A percentile compares a stretch with the other conserved stretches of the same genome.
phyloP scores from a whole-genome alignment of 306 rosid genomes.

The Herpetospermum pedunculosum region DNA sequence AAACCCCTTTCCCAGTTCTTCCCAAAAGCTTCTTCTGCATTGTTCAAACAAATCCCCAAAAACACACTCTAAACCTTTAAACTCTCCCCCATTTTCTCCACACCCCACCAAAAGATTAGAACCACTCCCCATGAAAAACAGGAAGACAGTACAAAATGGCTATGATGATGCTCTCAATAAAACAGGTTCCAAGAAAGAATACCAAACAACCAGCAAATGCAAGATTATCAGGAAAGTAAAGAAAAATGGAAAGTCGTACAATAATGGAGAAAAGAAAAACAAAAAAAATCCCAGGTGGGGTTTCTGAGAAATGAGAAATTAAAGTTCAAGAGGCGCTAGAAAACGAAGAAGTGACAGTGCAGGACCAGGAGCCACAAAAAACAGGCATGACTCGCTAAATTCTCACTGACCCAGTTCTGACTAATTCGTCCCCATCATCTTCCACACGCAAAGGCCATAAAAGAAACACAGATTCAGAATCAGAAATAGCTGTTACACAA shows the following conservation, averaged over 20 bases:
- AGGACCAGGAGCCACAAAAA: slow-evolving; percentile 9
- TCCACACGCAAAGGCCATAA: slow-evolving; percentile 12
- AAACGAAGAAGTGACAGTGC: slow-evolving; percentile 23
- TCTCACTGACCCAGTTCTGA: not conserved
- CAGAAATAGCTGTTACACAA: not conserved
- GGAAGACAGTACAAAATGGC: not conserved
- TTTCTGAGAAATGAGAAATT: not conserved
- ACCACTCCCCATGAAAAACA: not conserved
- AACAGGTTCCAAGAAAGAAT: not conserved
- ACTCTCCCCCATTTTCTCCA: slow-evolving; percentile 1
- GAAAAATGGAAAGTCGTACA: slow-evolving; percentile 2
- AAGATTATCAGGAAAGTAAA: not conserved
- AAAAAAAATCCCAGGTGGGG: not conserved
- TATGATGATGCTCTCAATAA: not conserved
- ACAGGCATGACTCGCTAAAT: not conserved
- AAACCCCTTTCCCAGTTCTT: not conserved
- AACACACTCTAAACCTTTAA: not conserved
- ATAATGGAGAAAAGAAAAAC: not conserved
- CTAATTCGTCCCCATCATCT: not conserved
- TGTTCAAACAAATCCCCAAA: not conserved
- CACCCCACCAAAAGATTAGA: not conserved
- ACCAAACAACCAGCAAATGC: not conserved
- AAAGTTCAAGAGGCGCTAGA: not conserved
- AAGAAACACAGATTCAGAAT: not conserved
- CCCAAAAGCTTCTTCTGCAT: slow-evolving; percentile 12